These are phyloP conservation scores for Phytophthora podocarpi DNA, from an alignment of 352 stramenopile genomes.

Conservation along the genomic window DNA sequence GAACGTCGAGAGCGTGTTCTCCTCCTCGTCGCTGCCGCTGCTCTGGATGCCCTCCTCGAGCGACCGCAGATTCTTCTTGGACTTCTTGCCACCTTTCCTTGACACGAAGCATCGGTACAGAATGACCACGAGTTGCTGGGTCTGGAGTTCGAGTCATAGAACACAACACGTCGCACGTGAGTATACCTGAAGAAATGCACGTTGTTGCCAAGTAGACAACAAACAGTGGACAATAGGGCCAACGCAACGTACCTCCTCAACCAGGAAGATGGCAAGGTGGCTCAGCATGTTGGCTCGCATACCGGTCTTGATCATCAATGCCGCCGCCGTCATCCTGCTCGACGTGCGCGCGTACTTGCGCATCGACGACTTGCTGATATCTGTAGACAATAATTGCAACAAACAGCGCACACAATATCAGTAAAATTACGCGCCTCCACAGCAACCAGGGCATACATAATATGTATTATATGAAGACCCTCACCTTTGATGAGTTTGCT, in stretches of 20 bases:
- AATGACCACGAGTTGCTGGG: constrained; percentile 72
- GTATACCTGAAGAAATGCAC: not conserved
- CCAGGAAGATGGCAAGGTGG: constrained; percentile 82
- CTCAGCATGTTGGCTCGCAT: constrained; percentile 77
- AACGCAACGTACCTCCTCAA: constrained; percentile 72
- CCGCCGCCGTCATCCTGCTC: constrained; percentile 52
- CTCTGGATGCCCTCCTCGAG: constrained; percentile 39
- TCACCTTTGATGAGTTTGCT: constrained; percentile 87
- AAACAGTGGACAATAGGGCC: not conserved
- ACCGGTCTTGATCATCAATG: constrained; percentile 79
- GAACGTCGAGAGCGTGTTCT: constrained; percentile 45
- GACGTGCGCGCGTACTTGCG: constrained; percentile 79
- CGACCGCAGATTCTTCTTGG: constrained; percentile 42
- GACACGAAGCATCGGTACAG: constrained; percentile 66
- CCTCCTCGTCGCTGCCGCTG: constrained; percentile 40
- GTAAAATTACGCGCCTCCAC: too few species aligned
- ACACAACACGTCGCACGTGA: not conserved
- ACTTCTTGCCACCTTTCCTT: constrained; percentile 44
- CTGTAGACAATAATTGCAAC: constrained; percentile 27
- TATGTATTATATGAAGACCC: too few species aligned
- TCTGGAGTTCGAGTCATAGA: constrained; percentile 41
- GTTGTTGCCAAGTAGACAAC: not conserved
- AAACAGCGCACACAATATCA: not conserved
- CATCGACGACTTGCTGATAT: constrained; percentile 75
- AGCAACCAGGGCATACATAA: too few species aligned